phyloP scores from a whole-genome alignment of 192 early-diverging fungal genomes.

The Mortierella claussenii region DNA sequence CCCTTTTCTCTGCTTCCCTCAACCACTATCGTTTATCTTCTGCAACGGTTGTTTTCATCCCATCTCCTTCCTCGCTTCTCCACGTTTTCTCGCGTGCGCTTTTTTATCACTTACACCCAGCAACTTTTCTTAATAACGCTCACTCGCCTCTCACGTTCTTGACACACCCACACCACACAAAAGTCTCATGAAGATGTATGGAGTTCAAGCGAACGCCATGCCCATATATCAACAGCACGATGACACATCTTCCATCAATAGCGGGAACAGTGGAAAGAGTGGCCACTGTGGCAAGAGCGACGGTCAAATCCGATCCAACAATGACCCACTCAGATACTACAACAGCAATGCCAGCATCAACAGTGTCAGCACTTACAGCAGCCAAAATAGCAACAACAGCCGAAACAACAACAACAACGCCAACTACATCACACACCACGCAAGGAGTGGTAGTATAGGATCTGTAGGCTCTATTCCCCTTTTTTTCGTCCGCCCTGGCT shows the following conservation, averaged over 20 bases:
- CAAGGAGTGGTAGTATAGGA: constrained; percentile 14
- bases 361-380: constrained; percentile 11
- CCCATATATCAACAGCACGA: background rate
- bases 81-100: background rate
- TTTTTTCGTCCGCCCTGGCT: background rate
- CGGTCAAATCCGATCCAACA: background rate
- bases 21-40: too few species aligned
- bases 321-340: constrained; percentile 10
- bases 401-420: constrained; percentile 2
- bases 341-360: constrained; percentile 32
- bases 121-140: background rate
- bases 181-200: constrained; percentile 7
- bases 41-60: too few species aligned
- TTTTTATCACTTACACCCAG: background rate
- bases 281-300: constrained; percentile 7
- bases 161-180: background rate
- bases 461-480: constrained; percentile 8
- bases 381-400: constrained; percentile 3
- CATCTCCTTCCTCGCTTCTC: background rate
- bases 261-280: constrained; percentile 6
- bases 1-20: background rate
- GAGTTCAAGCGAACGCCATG: background rate
- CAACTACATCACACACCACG: constrained; percentile 3
- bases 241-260: constrained; percentile 10
- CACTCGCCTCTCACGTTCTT: background rate